Percentiles rank a stretch among this genome's conserved stretches.
These are phyloP conservation scores for Macaranga tanarius DNA, from an alignment of 441 rosid species.

Conservation along the genomic window DNA sequence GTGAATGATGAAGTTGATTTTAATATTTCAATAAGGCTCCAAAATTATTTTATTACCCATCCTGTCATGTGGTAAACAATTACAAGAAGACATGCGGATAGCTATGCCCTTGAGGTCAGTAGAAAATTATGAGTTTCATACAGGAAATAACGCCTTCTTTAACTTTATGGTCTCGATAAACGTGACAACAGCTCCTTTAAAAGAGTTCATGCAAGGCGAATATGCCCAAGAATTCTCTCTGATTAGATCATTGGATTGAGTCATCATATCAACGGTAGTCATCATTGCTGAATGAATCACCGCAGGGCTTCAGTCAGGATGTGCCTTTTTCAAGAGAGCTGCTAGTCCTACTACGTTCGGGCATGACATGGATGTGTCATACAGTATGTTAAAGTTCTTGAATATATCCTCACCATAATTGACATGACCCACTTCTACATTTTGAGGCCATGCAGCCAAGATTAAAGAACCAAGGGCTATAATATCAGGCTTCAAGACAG, in stretches of 20 bases:
- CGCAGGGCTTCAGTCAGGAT: constrained; percentile 74
- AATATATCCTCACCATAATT: constrained; percentile 46
- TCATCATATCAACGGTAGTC: constrained; percentile 69
- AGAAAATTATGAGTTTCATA: too few species aligned
- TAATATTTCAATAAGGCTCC: too few species aligned
- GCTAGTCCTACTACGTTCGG: constrained; percentile 83
- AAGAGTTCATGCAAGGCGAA: too few species aligned
- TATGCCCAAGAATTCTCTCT: constrained; percentile 58
- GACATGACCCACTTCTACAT: constrained; percentile 39
- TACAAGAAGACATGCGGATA: too few species aligned
- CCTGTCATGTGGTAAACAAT: too few species aligned
- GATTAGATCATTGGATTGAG: constrained; percentile 45
- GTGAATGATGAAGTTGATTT: too few species aligned
- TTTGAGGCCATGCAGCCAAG: constrained; percentile 80
- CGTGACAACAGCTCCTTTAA: too few species aligned
- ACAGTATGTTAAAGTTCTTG: constrained; percentile 60
- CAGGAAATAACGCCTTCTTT: too few species aligned
- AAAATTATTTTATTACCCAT: too few species aligned
- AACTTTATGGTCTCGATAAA: too few species aligned
- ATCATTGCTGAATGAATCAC: constrained; percentile 75
- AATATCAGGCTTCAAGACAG: constrained; percentile 78
- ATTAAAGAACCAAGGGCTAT: constrained; percentile 81
- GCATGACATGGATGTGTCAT: constrained; percentile 92
- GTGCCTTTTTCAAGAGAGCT: constrained; percentile 68
- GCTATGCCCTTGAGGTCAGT: too few species aligned